Evolutionary conservation across 1,139 yeast genomes (phyloP), one percentile per base, ranked within the genome.

Genomic region (Candida dubliniensis): DNA sequence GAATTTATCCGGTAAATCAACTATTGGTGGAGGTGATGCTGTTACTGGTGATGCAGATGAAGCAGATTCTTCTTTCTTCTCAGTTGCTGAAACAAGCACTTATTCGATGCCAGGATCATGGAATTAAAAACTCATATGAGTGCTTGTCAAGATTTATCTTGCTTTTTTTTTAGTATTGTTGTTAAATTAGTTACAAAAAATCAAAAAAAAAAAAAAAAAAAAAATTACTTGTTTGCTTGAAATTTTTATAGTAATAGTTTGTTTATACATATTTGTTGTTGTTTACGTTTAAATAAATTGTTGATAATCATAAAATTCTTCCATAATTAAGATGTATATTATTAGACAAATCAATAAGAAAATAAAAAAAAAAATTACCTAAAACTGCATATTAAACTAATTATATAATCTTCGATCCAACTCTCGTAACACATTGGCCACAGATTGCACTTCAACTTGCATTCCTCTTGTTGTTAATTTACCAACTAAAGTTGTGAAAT

Each of bases 381-480:
- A 5, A 18, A 18, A 18, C 23, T 18, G 14, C n/a, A 30, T 8
- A 3, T 30, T 3, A 30, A n/a, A 30, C 32, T 30, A 77, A 57
- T 74, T 74, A 52, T 81, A 81, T 43, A 84, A 67, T 53, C 87
- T 71, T 56, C 88, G 74, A 60, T 88, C 96, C 53, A 88, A 71
- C 57, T 87, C 93, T 36, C 96, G 71, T 49, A 88, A 69, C 24
- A 87, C 90, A 53, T 84, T 85, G 25, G 93, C 96, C 30, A 88
- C 95, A 49, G 88, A 81, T 57, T 85, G 88, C 8, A 87, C 96
- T 57, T 88, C 96, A 35, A 88, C 95, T 56, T 85, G 89, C 87
- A 87, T 86, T 2, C 95, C 96, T 52, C 87, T 71, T 0, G 95
- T 87, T 34, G 86, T 82, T 51, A 88, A 72, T 56, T 84, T 81